A percentile compares a stretch with the other conserved stretches of the same genome.
phyloP scores from a whole-genome alignment of 2,329 filamentous ascomycete genomes.

The Fusarium mundagurra region DNA sequence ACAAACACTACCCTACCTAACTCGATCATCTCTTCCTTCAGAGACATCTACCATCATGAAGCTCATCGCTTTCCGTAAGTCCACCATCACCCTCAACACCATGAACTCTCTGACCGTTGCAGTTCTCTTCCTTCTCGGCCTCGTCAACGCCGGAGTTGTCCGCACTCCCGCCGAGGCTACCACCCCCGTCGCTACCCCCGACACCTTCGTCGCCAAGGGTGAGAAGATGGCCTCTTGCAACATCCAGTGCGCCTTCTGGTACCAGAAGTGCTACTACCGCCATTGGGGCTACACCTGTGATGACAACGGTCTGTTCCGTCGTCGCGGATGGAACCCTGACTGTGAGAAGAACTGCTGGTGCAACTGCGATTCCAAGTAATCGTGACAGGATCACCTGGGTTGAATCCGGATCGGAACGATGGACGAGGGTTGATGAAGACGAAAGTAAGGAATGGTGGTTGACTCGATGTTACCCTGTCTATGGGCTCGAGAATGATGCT shows the following conservation, averaged over 20 bases:
- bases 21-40: not conserved
- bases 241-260: not conserved
- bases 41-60: not conserved
- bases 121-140: constrained; percentile 4
- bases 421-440: too few relatives aligned
- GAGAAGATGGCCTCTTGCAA: not conserved
- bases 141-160: not conserved
- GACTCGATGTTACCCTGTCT: not conserved
- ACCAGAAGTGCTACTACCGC: constrained; percentile 4
- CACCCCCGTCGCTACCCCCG: not conserved
- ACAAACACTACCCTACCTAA: not conserved
- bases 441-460: not conserved
- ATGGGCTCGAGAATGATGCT: not conserved
- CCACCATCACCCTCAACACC: not conserved
- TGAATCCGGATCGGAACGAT: not conserved
- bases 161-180: not conserved
- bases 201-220: not conserved
- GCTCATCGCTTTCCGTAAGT: constrained; percentile 1
- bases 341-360: constrained; percentile 16
- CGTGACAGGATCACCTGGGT: not conserved
- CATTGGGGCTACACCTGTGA: constrained; percentile 18
- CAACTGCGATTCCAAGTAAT: constrained; percentile 9
- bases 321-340: constrained; percentile 3
- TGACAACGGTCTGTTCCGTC: not conserved
- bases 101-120: not conserved